These are phyloP conservation scores for Conoideocrella luteorostrata DNA, from an alignment of 2,329 filamentous ascomycete species.

Conservation along the genomic window DNA sequence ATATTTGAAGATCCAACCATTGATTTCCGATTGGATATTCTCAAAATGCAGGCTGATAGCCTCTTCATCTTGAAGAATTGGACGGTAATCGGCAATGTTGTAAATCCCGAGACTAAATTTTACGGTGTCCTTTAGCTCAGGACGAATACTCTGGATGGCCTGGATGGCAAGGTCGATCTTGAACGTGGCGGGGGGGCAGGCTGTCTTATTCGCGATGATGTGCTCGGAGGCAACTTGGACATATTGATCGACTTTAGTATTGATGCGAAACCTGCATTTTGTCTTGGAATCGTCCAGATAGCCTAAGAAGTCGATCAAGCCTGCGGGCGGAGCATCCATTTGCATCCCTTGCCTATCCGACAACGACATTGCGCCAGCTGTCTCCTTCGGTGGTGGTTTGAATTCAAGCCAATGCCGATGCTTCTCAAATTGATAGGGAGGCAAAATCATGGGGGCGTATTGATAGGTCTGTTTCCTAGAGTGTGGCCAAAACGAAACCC, in stretches of 20 bases:
- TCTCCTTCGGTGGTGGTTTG: too few relatives aligned
- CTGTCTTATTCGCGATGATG: constrained; percentile 30
- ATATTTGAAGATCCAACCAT: not conserved
- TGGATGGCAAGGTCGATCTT: constrained; percentile 24
- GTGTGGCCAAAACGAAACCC: constrained; percentile 31
- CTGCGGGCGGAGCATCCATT: too few relatives aligned
- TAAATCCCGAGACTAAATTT: constrained; percentile 21
- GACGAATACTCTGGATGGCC: constrained; percentile 22
- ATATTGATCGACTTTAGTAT: constrained; percentile 29
- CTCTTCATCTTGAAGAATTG: too few relatives aligned
- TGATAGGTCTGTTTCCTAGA: constrained; percentile 18
- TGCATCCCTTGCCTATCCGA: too few relatives aligned
- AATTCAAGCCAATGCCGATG: constrained; percentile 31
- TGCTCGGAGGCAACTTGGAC: constrained; percentile 28
- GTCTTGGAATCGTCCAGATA: not conserved
- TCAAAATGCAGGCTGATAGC: not conserved
- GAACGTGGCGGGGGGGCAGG: constrained; percentile 32
- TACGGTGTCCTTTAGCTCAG: constrained; percentile 14
- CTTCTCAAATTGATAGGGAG: constrained; percentile 38
- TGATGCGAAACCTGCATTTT: constrained; percentile 31
- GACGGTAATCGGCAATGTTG: constrained; percentile 15
- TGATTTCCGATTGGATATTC: constrained; percentile 16
- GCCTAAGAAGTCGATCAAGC: not conserved
- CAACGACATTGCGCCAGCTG: too few relatives aligned
- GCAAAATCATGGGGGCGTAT: constrained; percentile 22